Evolutionary conservation across 192 early-diverging fungal genomes (phyloP).

Genomic region (Rhizophagus prolifer): DNA sequence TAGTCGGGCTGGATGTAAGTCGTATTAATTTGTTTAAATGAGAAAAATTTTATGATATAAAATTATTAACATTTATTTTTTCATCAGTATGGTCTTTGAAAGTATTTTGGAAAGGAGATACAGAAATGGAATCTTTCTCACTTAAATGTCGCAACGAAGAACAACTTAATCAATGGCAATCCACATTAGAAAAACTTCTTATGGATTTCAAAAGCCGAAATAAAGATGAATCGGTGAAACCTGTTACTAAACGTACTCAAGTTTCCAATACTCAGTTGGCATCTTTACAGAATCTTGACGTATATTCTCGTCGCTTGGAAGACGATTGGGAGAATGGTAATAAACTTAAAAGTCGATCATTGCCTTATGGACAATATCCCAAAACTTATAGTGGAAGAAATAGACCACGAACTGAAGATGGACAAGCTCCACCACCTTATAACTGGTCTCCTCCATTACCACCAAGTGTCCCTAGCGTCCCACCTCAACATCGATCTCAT

Average conservation of each 20-base stretch:
- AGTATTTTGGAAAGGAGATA: conserved; percentile 83
- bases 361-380: conserved; percentile 40
- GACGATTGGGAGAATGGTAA: conserved; percentile 31
- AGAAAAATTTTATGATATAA: conserved; percentile 30
- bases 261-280: conserved; percentile 45
- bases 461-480: conserved; percentile 30
- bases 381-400: conserved; percentile 36
- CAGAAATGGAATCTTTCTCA: conserved; percentile 81
- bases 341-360: conserved; percentile 38
- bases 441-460: conserved; percentile 33
- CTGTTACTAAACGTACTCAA: conserved; percentile 31
- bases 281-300: conserved; percentile 29
- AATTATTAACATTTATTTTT: conserved; percentile 35
- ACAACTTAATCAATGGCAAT: conserved; percentile 88
- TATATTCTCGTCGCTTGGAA: conserved; percentile 27
- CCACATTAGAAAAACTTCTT: conserved; percentile 71
- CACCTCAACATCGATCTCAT: conserved; percentile 28
- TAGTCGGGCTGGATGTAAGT: conserved; percentile 43
- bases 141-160: conserved; percentile 90
- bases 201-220: conserved; percentile 30
- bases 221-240: conserved; percentile 1
- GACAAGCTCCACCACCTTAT: conserved; percentile 31
- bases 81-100: conserved; percentile 50
- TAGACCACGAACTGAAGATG: conserved; percentile 42
- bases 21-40: background rate